These are phyloP conservation scores for Nitzschia sp. DNA, from an alignment of 108 stramenopile genomes.

Conservation along the genomic window DNA sequence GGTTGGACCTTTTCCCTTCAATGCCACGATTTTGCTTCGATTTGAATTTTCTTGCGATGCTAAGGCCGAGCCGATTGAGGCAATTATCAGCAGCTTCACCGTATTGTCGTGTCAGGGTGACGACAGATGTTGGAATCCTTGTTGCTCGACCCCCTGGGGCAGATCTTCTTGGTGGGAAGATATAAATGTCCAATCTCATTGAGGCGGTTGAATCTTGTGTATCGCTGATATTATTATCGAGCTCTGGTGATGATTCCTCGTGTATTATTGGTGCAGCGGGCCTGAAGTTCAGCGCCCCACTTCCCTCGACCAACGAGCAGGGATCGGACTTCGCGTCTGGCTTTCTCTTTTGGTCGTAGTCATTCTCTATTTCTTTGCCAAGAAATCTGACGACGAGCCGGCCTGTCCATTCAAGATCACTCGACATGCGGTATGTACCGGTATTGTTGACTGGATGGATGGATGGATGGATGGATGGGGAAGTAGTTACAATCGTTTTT, in stretches of 20 bases:
- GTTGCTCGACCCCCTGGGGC: background rate
- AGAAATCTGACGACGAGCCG: constrained; percentile 15
- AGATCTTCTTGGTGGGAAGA: background rate
- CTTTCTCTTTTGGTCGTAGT: constrained; percentile 8
- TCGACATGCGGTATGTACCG: too few species aligned
- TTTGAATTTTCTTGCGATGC: background rate
- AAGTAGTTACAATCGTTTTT: too few species aligned
- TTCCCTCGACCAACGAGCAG: background rate
- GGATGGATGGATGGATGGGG: too few species aligned
- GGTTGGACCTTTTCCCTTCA: background rate
- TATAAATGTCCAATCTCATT: background rate
- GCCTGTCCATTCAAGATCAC: constrained; percentile 1
- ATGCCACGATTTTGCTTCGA: background rate
- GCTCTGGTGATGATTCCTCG: background rate
- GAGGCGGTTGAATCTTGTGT: background rate
- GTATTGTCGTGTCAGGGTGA: background rate
- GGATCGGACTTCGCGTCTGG: background rate
- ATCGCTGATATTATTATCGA: too few species aligned
- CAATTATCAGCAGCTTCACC: constrained; percentile 7
- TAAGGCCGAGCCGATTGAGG: background rate
- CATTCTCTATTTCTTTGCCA: background rate
- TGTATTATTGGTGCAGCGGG: background rate
- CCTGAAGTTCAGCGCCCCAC: background rate
- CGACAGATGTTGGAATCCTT: too few species aligned
- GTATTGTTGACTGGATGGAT: too few species aligned